Conservation (phyloP, 2,329 filamentous ascomycete genomes). For the Cryoendolithus antarcticus region DNA sequence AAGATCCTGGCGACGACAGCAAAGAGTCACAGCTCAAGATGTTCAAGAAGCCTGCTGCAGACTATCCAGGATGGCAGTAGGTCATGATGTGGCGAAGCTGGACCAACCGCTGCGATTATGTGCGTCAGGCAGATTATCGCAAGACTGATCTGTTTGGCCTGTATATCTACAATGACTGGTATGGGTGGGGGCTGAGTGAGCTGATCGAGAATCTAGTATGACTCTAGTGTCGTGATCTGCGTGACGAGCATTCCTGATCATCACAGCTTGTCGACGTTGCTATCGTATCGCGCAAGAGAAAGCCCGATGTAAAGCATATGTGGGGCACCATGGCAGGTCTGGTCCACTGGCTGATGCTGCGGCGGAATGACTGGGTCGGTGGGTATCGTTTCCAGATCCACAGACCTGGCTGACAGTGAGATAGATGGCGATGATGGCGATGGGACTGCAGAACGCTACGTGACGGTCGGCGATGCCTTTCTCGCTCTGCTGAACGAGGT, state of each 20-base stretch:
- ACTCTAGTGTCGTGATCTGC: no score
- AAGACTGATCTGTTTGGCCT: constrained; percentile 20
- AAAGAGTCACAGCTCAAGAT: no score
- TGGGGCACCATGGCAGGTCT: constrained; percentile 6
- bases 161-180: constrained; percentile 21
- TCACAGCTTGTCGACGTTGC: constrained; percentile 9
- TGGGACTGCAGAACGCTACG: constrained; percentile 1
- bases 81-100: constrained; percentile 4
- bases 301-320: constrained; percentile 6
- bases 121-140: constrained; percentile 3
- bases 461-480: constrained; percentile 6
- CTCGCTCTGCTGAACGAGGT: constrained; percentile 8
- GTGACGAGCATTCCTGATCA: no score
- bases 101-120: constrained; percentile 3
- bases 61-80: constrained; percentile 8
- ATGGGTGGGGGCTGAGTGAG: constrained; percentile 19
- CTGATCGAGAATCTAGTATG: constrained; percentile 20
- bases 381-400: no score
- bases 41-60: constrained; percentile 3
- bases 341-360: constrained; percentile 5
- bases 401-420: no score
- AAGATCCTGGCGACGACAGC: no score
- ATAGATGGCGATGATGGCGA: constrained; percentile 7
- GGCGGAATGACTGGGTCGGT: no score
- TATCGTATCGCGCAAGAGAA: constrained; percentile 6